Evolutionary conservation across 257 asterid genomes (phyloP).

Genomic region (Solanum verrucosum): DNA sequence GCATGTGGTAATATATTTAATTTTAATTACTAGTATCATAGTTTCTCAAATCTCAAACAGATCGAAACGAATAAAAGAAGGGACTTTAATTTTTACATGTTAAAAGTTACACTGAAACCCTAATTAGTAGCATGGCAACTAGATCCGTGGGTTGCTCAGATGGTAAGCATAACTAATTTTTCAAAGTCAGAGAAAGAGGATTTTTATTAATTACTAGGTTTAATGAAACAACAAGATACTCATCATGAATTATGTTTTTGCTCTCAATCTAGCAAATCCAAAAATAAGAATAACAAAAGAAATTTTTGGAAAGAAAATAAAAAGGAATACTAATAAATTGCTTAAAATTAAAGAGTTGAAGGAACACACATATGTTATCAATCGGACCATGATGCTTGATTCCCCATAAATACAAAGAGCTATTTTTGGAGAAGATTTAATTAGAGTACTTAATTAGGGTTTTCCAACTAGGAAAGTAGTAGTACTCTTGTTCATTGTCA

Average conservation of each 20-base stretch:
- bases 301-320: not conserved
- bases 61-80: not conserved
- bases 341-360: not conserved
- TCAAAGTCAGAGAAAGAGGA: not conserved
- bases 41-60: not conserved
- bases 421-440: not conserved
- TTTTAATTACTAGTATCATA: not conserved
- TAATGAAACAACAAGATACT: not conserved
- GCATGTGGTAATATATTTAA: not conserved
- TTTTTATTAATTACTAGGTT: not conserved
- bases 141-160: not conserved
- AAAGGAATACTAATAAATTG: not conserved
- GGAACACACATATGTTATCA: not conserved
- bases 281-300: not conserved
- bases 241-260: not conserved
- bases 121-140: not conserved
- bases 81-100: not conserved
- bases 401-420: not conserved
- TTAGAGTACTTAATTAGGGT: not conserved
- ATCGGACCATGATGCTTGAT: constrained; percentile 16
- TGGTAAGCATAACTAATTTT: not conserved
- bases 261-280: not conserved
- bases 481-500: not conserved
- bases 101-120: not conserved
- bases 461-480: not conserved